Percentiles rank a stretch among this genome's conserved stretches.
Conservation (phyloP, 192 early-diverging fungal species). For the Lobosporangium transversale region DNA sequence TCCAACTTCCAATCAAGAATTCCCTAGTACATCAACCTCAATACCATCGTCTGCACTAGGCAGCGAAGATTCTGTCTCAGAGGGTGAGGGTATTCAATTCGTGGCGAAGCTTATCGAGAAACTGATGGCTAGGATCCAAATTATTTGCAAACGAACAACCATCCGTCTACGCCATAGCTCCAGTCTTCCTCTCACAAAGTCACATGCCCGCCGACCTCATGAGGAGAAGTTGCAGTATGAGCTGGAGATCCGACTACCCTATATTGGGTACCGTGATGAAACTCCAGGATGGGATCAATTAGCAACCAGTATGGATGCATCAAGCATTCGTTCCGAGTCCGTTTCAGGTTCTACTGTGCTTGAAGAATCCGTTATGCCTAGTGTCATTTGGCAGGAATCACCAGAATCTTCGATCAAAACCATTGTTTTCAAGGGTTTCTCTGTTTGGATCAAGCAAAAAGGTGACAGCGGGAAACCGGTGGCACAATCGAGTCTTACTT, state of each 20-base stretch:
- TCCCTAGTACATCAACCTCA: conserved; percentile 8
- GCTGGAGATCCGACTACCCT: conserved; percentile 60
- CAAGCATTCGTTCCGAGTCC: conserved; percentile 21
- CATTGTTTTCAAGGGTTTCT: conserved; percentile 59
- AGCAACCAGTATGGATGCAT: conserved; percentile 16
- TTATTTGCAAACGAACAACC: conserved; percentile 67
- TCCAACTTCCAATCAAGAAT: conserved; percentile 2
- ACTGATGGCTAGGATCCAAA: conserved; percentile 82
- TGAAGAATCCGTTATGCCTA: conserved; percentile 30
- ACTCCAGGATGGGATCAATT: conserved; percentile 62
- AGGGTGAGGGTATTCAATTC: conserved; percentile 75
- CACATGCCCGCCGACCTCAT: neutral
- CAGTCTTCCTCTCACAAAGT: conserved; percentile 25
- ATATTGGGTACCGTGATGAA: conserved; percentile 66
- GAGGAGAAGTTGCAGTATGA: conserved; percentile 53
- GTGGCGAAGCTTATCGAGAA: conserved; percentile 85
- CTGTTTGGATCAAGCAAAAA: conserved; percentile 57
- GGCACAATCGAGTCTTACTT: neutral
- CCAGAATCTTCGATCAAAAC: conserved; percentile 63
- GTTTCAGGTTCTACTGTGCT: conserved; percentile 26
- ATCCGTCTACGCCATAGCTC: conserved; percentile 64
- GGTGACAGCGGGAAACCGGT: conserved; percentile 7
- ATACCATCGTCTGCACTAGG: neutral
- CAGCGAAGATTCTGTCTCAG: conserved; percentile 11
- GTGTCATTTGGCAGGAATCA: conserved; percentile 46